Evolutionary conservation across 768 basidiomycete species (phyloP), one percentile per base, ranked within the genome.

Genomic region (Pisolithus sp.): DNA sequence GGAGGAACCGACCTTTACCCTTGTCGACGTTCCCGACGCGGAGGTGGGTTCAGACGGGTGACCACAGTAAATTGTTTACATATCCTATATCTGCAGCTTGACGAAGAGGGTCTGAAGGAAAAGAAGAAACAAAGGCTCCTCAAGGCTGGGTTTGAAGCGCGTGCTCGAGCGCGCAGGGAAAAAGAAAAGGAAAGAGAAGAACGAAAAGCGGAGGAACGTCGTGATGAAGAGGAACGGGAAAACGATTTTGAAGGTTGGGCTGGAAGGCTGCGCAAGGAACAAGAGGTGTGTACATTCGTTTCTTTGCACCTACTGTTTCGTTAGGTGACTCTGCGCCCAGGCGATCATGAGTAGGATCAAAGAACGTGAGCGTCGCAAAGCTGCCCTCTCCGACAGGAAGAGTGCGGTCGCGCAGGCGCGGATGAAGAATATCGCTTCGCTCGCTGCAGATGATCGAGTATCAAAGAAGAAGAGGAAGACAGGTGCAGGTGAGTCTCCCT

Each of bases 131-230:
- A 99, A 65, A 87, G 83, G 57, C 76, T 98, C 30, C 73, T 94
- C 72, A 98, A 96, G 67, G 92, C 93, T 0, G 91, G 90, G 1
- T 93, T 86, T 66, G 95, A 98, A 52, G 92, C 94, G 0, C 85
- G 96, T 20, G 80, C 83, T 31, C 83, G 91, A 1, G 81, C 82
- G 0, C 80, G 87, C 59, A 82, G 83, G 26, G 95, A 97, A 68
- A 96, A 96, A 59, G 88, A 91, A 60, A 80, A 82, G 12, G 93
- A 93, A 62, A 79, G 78, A 42, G 86, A 85, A 54, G 88, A 88
- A 54, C 69, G 71, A 9, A 75, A 71, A 50, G 79, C 79, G 1
- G 82, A 78, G 50, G 80, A 82, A 54, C 71, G 73, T 45, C 75
- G 79, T 46, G 85, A 86, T 48, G 85, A 83, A 48, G 84, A 86